Conservation (phyloP, 805 yeast genomes). For the Yarrowia sp. region DNA sequence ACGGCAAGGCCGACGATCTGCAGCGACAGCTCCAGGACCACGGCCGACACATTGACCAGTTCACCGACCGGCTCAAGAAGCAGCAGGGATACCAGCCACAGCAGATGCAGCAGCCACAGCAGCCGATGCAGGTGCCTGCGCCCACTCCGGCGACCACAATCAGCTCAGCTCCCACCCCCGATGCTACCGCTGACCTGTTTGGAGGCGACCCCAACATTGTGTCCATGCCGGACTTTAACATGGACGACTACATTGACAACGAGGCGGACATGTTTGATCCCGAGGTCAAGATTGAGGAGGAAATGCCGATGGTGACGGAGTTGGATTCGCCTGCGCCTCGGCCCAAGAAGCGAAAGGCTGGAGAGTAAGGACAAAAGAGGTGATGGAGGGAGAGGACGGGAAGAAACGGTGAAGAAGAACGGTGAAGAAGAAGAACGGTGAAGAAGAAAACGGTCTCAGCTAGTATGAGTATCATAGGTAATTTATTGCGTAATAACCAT, state of each 20-base stretch:
- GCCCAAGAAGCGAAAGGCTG: slow-evolving; percentile 24
- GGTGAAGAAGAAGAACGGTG: background rate
- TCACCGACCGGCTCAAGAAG: slow-evolving; percentile 19
- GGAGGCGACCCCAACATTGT: background rate
- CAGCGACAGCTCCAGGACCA: slow-evolving; percentile 20
- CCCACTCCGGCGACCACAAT: slow-evolving; percentile 15
- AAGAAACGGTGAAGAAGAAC: background rate
- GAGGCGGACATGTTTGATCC: slow-evolving; percentile 24
- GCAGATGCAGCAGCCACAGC: background rate
- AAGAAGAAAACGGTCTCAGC: background rate
- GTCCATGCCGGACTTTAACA: slow-evolving; percentile 19
- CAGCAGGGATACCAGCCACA: slow-evolving; percentile 21
- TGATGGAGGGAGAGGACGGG: background rate
- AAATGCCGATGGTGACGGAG: slow-evolving; percentile 6
- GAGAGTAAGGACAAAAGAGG: background rate
- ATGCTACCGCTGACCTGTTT: slow-evolving; percentile 1
- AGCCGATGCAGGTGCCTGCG: background rate
- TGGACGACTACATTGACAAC: slow-evolving; percentile 21
- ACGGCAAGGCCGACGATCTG: slow-evolving; percentile 17
- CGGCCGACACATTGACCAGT: slow-evolving; percentile 20
- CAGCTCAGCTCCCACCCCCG: slow-evolving; percentile 7
- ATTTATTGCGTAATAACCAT: slow-evolving; percentile 3
- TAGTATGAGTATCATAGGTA: slow-evolving; percentile 1
- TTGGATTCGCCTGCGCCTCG: slow-evolving; percentile 10
- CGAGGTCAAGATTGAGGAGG: slow-evolving; percentile 14